Conservation (phyloP, 345 rosid genomes). For the Bretschneidera sinensis region DNA sequence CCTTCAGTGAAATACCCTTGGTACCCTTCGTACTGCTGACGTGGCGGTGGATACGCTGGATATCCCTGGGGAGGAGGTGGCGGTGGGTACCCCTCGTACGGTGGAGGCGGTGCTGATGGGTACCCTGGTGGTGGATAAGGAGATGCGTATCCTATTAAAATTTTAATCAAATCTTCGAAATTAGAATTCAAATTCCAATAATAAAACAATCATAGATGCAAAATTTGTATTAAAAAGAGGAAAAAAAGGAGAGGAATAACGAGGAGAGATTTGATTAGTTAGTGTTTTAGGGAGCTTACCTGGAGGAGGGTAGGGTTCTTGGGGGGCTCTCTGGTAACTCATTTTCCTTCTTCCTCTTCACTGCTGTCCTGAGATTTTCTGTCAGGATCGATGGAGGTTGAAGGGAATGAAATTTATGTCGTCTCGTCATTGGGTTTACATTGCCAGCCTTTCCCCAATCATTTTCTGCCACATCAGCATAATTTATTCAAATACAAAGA, state of each 20-base stretch:
- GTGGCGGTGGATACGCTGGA: conserved; percentile 36
- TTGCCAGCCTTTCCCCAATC: too few relatives aligned
- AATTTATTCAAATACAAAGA: too few relatives aligned
- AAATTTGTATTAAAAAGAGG: background rate
- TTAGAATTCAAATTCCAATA: conserved; percentile 6
- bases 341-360: conserved; percentile 21
- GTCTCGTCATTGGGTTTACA: too few relatives aligned
- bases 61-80: conserved; percentile 43
- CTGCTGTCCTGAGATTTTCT: background rate
- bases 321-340: conserved; percentile 63
- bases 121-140: conserved; percentile 30
- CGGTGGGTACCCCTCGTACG: conserved; percentile 52
- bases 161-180: conserved; percentile 4
- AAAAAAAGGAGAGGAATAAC: background rate
- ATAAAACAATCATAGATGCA: background rate
- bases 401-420: background rate
- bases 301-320: conserved; percentile 57
- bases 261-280: background rate
- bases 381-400: background rate
- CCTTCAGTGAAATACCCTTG: conserved; percentile 76
- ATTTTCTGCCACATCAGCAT: too few relatives aligned
- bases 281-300: conserved; percentile 23
- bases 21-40: conserved; percentile 55
- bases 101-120: conserved; percentile 57
- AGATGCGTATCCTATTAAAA: conserved; percentile 28